Evolutionary conservation across 2,329 filamentous ascomycete species (phyloP).

Genomic region (Ophiostoma sp.): DNA sequence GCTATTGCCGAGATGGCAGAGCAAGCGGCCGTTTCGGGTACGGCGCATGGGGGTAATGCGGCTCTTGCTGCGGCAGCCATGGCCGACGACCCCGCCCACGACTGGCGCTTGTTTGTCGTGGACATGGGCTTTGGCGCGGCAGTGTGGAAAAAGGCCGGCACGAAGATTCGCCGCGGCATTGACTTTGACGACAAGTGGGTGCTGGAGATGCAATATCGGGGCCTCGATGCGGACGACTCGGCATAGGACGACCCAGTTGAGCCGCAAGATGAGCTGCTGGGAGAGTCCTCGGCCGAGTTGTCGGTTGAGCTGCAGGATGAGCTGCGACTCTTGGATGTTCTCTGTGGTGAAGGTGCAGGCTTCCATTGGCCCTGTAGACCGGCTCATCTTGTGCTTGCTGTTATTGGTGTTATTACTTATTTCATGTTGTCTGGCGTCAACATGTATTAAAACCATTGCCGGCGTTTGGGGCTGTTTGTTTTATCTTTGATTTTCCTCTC

Average conservation of each 20-base stretch:
- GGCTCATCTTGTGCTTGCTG: background rate
- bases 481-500: background rate
- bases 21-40: slow-evolving; percentile 4
- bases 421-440: no score
- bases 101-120: slow-evolving; percentile 76
- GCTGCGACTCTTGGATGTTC: no score
- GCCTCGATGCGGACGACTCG: slow-evolving; percentile 16
- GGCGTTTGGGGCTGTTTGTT: background rate
- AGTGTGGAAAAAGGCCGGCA: slow-evolving; percentile 79
- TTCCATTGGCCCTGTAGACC: background rate
- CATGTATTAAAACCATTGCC: background rate
- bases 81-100: slow-evolving; percentile 41
- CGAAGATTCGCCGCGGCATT: slow-evolving; percentile 73
- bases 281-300: background rate
- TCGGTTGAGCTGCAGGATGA: no score
- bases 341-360: background rate
- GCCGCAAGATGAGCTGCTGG: background rate
- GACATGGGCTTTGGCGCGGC: slow-evolving; percentile 80
- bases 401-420: background rate
- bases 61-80: slow-evolving; percentile 32
- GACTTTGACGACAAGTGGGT: slow-evolving; percentile 88
- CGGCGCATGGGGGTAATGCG: slow-evolving; percentile 34
- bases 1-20: slow-evolving; percentile 45
- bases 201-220: slow-evolving; percentile 53
- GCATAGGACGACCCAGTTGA: background rate